Conservation (phyloP, 495 filamentous ascomycete genomes). For the Clavariopsis aquatica region DNA sequence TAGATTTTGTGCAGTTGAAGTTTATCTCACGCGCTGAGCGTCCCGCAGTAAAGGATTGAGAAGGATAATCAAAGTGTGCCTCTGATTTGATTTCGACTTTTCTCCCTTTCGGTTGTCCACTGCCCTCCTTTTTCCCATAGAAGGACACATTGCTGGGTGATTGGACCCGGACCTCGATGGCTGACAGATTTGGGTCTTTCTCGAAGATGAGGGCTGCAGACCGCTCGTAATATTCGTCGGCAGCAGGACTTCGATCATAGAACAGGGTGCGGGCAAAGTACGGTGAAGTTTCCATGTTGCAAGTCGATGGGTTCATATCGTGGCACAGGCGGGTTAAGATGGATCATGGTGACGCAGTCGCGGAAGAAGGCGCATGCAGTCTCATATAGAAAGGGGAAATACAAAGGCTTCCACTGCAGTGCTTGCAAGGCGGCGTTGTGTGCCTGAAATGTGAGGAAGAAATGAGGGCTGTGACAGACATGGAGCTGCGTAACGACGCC, state of each 20-base stretch:
- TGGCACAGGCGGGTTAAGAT: background rate
- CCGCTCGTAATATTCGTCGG: constrained; percentile 22
- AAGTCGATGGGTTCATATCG: background rate
- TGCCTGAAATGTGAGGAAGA: background rate
- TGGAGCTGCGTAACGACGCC: no score
- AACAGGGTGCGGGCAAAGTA: constrained; percentile 24
- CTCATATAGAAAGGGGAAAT: background rate
- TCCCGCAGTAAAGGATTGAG: background rate
- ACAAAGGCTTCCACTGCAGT: background rate
- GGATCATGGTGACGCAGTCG: background rate
- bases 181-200: background rate
- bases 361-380: background rate
- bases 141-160: background rate
- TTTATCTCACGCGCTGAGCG: background rate
- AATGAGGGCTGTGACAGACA: background rate
- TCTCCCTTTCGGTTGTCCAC: background rate
- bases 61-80: background rate
- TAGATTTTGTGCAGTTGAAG: background rate
- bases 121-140: constrained; percentile 1
- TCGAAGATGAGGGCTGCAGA: constrained; percentile 15
- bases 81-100: background rate
- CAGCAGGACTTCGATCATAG: constrained; percentile 16
- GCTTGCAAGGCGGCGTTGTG: background rate
- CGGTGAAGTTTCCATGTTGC: constrained; percentile 13
- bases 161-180: constrained; percentile 15